Percentiles rank a stretch among this genome's conserved stretches.
Conservation (phyloP, 2,329 filamentous ascomycete genomes). For the Pseudogymnoascus sp. region DNA sequence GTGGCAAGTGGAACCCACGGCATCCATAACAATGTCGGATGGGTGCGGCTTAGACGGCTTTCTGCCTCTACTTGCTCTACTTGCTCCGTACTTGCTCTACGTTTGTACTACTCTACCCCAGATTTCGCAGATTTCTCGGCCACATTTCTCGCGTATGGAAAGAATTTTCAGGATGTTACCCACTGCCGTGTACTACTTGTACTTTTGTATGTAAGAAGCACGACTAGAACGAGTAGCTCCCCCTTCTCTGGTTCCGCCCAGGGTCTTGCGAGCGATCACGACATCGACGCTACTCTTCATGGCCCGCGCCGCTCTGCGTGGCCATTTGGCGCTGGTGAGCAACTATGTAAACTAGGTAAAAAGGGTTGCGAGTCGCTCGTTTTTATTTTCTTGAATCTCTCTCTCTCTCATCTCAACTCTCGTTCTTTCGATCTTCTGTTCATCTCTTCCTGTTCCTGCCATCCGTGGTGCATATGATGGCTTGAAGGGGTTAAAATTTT, state of each 20-base stretch:
- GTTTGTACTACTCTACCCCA: neutral
- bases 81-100: neutral
- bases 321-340: neutral
- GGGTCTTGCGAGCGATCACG: conserved; percentile 6
- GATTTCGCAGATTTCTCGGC: conserved; percentile 4
- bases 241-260: neutral
- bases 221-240: neutral
- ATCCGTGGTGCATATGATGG: neutral
- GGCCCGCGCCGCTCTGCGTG: neutral
- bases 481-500: neutral
- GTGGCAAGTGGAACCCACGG: conserved; percentile 1
- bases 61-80: too few relatives aligned
- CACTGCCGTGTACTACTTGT: neutral
- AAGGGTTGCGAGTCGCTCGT: neutral
- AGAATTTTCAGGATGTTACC: neutral
- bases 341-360: conserved; percentile 3
- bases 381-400: conserved; percentile 1
- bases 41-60: neutral
- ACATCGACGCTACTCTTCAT: conserved; percentile 5
- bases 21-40: neutral
- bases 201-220: too few relatives aligned
- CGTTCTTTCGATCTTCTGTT: neutral
- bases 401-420: neutral
- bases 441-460: neutral
- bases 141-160: neutral